Evolutionary conservation across 2,329 filamentous ascomycete species (phyloP).

Genomic region (Xylogone sp.): DNA sequence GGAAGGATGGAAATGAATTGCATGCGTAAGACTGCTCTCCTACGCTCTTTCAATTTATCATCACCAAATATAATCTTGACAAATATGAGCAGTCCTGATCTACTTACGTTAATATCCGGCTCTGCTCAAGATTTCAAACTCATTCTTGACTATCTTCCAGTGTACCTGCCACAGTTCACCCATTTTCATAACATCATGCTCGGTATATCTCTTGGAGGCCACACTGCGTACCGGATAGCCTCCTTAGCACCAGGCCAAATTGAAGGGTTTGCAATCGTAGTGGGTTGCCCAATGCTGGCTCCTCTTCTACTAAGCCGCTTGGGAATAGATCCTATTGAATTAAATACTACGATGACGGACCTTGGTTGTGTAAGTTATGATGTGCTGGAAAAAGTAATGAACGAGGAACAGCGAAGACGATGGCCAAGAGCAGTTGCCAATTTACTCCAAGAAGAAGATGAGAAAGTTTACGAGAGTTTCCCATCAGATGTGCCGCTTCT

Average conservation of each 20-base stretch:
- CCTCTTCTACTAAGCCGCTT: constrained; percentile 11
- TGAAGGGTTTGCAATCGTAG: constrained; percentile 11
- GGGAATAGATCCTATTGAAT: constrained; percentile 3
- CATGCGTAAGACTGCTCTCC: constrained; percentile 9
- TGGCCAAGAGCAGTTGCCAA: constrained; percentile 7
- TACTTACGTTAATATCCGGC: constrained; percentile 10
- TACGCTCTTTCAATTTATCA: no score
- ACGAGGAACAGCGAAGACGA: constrained; percentile 5
- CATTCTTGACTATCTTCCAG: constrained; percentile 11
- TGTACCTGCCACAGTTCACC: constrained; percentile 14
- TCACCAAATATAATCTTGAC: no score
- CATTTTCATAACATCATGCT: constrained; percentile 13
- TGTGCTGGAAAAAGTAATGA: constrained; percentile 6
- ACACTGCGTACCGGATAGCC: constrained; percentile 8
- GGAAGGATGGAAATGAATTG: constrained; percentile 14
- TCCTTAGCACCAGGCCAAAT: constrained; percentile 6
- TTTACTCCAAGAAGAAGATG: constrained; percentile 6
- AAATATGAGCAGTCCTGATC: constrained; percentile 8
- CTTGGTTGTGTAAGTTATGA: constrained; percentile 7
- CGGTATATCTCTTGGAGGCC: constrained; percentile 12
- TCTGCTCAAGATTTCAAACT: constrained; percentile 18
- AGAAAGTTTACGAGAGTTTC: constrained; percentile 9
- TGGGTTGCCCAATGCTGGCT: constrained; percentile 11
- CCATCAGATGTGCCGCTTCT: constrained; percentile 11
- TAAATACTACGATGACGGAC: constrained; percentile 4